These are phyloP conservation scores for Oryza officinalis DNA, from an alignment of 176 grass and related monocot genomes.

Conservation along the genomic window DNA sequence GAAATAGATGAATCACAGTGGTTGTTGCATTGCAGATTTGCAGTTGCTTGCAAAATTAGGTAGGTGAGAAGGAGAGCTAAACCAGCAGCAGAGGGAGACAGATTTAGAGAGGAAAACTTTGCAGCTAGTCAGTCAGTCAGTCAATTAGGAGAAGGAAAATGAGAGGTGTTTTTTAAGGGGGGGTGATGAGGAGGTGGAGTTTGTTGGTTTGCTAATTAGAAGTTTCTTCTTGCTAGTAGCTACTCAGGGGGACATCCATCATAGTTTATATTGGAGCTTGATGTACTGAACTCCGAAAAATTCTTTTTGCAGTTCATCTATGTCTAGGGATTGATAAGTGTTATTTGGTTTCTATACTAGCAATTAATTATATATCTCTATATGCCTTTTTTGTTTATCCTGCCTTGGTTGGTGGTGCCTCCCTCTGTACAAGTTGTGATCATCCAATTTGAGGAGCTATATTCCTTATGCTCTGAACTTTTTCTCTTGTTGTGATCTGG, in stretches of 20 bases:
- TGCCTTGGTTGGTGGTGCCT: conserved; percentile 18
- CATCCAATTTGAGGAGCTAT: conserved; percentile 6
- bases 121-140: conserved; percentile 67
- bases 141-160: conserved; percentile 43
- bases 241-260: conserved; percentile 61
- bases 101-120: conserved; percentile 64
- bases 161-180: conserved; percentile 36
- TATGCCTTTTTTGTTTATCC: conserved; percentile 14
- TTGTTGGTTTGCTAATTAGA: conserved; percentile 64
- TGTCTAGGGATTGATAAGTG: conserved; percentile 67
- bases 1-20: conserved; percentile 66
- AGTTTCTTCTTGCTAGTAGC: conserved; percentile 37
- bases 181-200: conserved; percentile 10
- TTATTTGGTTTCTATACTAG: conserved; percentile 54
- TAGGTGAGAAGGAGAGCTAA: conserved; percentile 65
- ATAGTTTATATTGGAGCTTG: conserved; percentile 72
- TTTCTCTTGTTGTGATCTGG: not conserved
- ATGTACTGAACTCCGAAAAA: conserved; percentile 68
- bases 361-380: conserved; percentile 20
- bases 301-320: conserved; percentile 89
- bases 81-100: conserved; percentile 67
- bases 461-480: not conserved
- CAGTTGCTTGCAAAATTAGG: conserved; percentile 67
- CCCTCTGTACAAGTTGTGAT: conserved; percentile 35
- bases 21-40: conserved; percentile 56